Conservation (phyloP, 176 grass and related monocot genomes). For the Oryza longistaminata region DNA sequence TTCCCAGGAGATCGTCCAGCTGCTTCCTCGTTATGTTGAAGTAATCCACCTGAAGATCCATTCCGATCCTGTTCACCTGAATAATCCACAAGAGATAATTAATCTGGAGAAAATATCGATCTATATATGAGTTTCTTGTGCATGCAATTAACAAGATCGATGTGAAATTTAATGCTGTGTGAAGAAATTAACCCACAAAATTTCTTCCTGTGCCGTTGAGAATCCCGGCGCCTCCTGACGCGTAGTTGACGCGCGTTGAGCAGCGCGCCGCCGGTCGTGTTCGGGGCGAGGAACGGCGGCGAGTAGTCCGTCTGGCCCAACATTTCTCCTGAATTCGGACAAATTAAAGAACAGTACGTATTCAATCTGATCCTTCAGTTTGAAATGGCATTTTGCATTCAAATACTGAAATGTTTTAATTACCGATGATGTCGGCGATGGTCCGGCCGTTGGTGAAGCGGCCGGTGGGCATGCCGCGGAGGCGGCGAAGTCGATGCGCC, state of each 20-base stretch:
- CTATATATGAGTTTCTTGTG: background rate
- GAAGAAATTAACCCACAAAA: conserved; percentile 53
- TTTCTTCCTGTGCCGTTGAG: conserved; percentile 71
- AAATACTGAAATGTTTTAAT: background rate
- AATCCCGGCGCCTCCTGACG: conserved; percentile 86
- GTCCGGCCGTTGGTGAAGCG: conserved; percentile 94
- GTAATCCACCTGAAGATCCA: conserved; percentile 95
- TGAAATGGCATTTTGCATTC: background rate
- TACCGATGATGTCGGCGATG: conserved; percentile 91
- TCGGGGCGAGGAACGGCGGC: conserved; percentile 74
- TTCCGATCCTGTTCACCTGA: conserved; percentile 77
- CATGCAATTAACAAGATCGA: too few relatives aligned
- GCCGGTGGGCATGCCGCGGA: conserved; percentile 75
- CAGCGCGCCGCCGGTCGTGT: conserved; percentile 61
- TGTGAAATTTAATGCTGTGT: background rate
- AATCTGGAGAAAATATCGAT: background rate
- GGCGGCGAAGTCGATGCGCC: conserved; percentile 93
- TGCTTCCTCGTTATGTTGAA: conserved; percentile 74
- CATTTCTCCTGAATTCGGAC: conserved; percentile 64
- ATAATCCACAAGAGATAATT: background rate
- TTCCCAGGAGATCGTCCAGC: conserved; percentile 56
- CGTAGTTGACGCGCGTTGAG: conserved; percentile 92
- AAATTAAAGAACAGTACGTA: background rate
- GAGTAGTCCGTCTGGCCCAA: conserved; percentile 71
- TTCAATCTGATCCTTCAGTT: too few relatives aligned